Conservation (phyloP, 148 eudicot genomes). For the Fagopyrum tataricum region DNA sequence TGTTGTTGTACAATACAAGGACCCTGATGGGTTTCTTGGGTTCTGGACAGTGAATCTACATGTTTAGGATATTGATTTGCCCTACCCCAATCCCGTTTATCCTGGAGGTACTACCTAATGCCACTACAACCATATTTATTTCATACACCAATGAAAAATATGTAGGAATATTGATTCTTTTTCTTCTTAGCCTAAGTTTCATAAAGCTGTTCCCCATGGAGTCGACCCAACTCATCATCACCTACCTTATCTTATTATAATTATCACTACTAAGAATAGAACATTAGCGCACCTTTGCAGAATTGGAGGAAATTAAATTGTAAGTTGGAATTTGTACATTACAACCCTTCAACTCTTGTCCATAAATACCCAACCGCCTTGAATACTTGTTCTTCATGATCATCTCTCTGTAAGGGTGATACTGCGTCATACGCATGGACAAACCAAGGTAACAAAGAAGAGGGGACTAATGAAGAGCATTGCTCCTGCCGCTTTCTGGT, state of each 20-base stretch:
- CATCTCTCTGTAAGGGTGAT: too few relatives aligned
- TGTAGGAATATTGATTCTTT: not conserved
- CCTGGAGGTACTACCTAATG: too few relatives aligned
- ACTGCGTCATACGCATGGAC: not conserved
- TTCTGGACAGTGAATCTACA: not conserved
- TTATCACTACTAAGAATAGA: not conserved
- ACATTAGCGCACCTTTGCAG: not conserved
- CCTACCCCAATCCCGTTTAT: too few relatives aligned
- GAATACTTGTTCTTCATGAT: too few relatives aligned
- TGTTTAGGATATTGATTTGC: too few relatives aligned
- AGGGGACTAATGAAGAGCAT: conserved; percentile 26
- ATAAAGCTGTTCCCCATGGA: not conserved
- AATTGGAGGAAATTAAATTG: not conserved
- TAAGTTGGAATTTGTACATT: not conserved
- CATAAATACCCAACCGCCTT: not conserved
- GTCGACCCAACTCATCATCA: not conserved
- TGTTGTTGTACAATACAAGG: not conserved
- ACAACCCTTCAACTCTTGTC: not conserved
- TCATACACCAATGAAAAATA: too few relatives aligned
- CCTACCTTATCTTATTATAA: not conserved
- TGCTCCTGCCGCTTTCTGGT: conserved; percentile 22
- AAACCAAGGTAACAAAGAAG: conserved; percentile 13
- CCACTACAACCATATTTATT: too few relatives aligned
- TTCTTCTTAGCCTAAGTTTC: not conserved
- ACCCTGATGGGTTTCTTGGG: not conserved